Evolutionary conservation across 495 filamentous ascomycete genomes (phyloP), one percentile per base, ranked within the genome.

Genomic region (Penicillium diatomitis): DNA sequence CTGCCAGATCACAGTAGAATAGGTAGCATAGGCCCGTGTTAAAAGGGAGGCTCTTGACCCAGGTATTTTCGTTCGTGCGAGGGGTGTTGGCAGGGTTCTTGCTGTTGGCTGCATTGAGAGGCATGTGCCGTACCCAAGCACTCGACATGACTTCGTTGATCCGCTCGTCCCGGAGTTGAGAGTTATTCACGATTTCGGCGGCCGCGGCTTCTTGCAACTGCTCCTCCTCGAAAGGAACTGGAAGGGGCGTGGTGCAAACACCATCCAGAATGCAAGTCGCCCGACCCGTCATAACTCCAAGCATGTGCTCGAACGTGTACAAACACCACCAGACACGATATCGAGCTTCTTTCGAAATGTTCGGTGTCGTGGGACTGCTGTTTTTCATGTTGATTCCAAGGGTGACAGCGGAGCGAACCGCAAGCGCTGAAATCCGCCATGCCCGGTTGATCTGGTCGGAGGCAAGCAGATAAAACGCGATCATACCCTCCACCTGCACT

Each of bases 271-370:
- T 79, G 44, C 73, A 77, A 33, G 75, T 76, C 6, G 80, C 73
- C n/a, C 83, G 74, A n/a, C 83, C 83, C 6, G 80, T 84, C 70
- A 84, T 83, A 30, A 77, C 71, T 38, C 76, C 74, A 12, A 86
- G 67, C 35, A 75, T 58, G 41, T 81, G 75, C 49, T 86, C 83
- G 44, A 84, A 69, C 1, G 69, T 76, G 49, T 81, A 82, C 4
- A 86, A 51, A 33, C 80, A 77, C 77, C 80, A 85, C 82, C 82
- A 86, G 11, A 85, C 71, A 36, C 78, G 76, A 43, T 81, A 75
- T 38, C 82, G 74, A 43, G 77, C 69, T 55, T 85, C 83, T 55
- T 79, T 82, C n/a, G 82, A 73, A 8, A 71, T 55, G 47, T 76
- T 71, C 6, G 68, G 52, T 2, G 79, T 70, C 2, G 64, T 58